Percentiles rank a stretch among this genome's conserved stretches.
Conservation (phyloP, 805 yeast genomes). For the Maudiozyma barnettii region DNA sequence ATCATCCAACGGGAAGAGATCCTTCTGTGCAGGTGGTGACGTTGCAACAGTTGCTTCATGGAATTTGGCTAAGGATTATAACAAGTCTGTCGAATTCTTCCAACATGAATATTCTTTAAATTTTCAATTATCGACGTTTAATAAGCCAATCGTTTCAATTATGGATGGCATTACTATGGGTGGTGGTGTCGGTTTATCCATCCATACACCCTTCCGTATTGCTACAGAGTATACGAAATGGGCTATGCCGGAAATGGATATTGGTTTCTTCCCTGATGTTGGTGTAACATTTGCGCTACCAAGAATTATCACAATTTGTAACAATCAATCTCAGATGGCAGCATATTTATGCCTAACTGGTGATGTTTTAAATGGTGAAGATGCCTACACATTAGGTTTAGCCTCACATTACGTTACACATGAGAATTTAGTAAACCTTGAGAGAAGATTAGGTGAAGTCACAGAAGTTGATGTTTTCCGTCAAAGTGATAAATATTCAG, state of each 20-base stretch:
- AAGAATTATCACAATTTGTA: slow-evolving; percentile 37
- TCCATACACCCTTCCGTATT: slow-evolving; percentile 85
- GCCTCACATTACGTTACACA: slow-evolving; percentile 85
- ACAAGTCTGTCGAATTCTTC: slow-evolving; percentile 56
- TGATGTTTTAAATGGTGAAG: slow-evolving; percentile 63
- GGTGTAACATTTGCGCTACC: slow-evolving; percentile 89
- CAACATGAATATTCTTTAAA: slow-evolving; percentile 73
- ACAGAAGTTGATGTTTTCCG: slow-evolving; percentile 22
- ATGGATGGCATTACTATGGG: slow-evolving; percentile 96
- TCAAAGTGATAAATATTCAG: neutral
- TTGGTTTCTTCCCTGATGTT: slow-evolving; percentile 94
- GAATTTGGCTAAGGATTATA: slow-evolving; percentile 40
- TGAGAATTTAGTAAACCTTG: slow-evolving; percentile 50
- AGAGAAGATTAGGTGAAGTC: slow-evolving; percentile 55
- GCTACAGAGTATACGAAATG: slow-evolving; percentile 86
- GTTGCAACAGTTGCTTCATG: slow-evolving; percentile 68
- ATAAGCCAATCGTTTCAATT: slow-evolving; percentile 77
- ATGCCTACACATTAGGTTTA: slow-evolving; percentile 72
- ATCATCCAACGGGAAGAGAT: slow-evolving; percentile 41
- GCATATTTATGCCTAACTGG: slow-evolving; percentile 83
- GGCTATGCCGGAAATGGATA: slow-evolving; percentile 98
- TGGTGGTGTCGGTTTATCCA: slow-evolving; percentile 89
- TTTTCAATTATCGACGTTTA: slow-evolving; percentile 67
- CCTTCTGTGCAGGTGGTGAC: slow-evolving; percentile 96
- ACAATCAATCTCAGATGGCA: slow-evolving; percentile 65